Evolutionary conservation across 345 rosid species (phyloP).

Genomic region (rapeseed (Brassica napus)): Da-Ae NC_063449.1:46970501-46971000

Average conservation of each 20-base stretch:
- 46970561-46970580: slow-evolving; percentile 7
- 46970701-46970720: slow-evolving; percentile 18
- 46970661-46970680: neutral
- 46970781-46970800: slow-evolving; percentile 31
- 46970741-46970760: slow-evolving; percentile 17
- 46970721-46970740: slow-evolving; percentile 3
- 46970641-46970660: neutral
- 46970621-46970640: slow-evolving; percentile 32
- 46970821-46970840: slow-evolving; percentile 55
- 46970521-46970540: neutral
- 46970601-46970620: slow-evolving; percentile 87
- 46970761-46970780: neutral
- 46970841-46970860: slow-evolving; percentile 68
- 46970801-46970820: slow-evolving; percentile 42
- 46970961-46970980: slow-evolving; percentile 70
- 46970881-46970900: slow-evolving; percentile 66
- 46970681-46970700: slow-evolving; percentile 10
- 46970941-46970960: slow-evolving; percentile 53
- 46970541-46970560: slow-evolving; percentile 7
- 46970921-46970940: slow-evolving; percentile 57
- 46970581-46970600: slow-evolving; percentile 79
- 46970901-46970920: slow-evolving; percentile 65
- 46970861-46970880: slow-evolving; percentile 73
- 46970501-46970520: neutral
- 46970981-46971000: slow-evolving; percentile 63